phyloP scores from a whole-genome alignment of 441 rosid genomes.

The Sinapis alba region DNA sequence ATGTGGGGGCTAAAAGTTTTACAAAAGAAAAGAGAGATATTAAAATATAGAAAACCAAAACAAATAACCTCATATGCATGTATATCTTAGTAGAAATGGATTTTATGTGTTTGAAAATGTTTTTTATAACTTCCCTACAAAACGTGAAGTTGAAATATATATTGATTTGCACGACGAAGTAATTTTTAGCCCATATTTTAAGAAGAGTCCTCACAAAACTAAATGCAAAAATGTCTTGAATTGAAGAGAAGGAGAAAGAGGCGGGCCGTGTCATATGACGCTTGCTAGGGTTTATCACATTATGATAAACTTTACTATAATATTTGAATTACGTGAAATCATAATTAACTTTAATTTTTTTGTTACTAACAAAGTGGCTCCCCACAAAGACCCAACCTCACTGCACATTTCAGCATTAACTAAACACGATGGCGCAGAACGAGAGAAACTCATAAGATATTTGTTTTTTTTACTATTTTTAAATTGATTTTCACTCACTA shows the following conservation, averaged over 20 bases:
- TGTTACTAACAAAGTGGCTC: conserved; percentile 24
- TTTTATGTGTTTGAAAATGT: background rate
- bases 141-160: background rate
- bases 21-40: background rate
- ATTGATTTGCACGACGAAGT: conserved; percentile 6
- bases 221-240: background rate
- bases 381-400: conserved; percentile 27
- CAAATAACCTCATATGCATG: background rate
- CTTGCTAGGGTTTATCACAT: conserved; percentile 30
- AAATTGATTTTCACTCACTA: conserved; percentile 13
- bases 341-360: background rate
- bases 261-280: conserved; percentile 44
- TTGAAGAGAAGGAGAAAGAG: conserved; percentile 16
- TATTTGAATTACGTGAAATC: background rate
- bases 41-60: background rate
- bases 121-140: background rate
- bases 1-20: conserved; percentile 31
- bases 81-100: background rate
- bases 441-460: conserved; percentile 36
- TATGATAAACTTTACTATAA: background rate
- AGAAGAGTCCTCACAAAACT: background rate
- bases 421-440: conserved; percentile 38
- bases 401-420: conserved; percentile 36
- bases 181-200: background rate
- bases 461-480: conserved; percentile 21